Base-by-base conservation (phyloP, 1,284 basidiomycete genomes). In the Phylloboletellus chloephorus region DNA sequence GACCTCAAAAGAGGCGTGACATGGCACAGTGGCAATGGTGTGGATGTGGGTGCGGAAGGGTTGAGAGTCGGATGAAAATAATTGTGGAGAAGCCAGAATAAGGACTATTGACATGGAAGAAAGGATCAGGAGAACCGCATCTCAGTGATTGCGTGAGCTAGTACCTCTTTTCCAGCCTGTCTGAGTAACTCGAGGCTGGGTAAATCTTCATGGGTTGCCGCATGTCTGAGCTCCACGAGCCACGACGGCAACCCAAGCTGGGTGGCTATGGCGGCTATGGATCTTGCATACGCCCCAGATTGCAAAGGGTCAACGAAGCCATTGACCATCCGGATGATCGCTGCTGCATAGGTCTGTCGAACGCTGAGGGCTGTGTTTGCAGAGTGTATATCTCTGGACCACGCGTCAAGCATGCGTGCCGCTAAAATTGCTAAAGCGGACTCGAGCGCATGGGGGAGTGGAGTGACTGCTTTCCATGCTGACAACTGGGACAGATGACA, bases 241-340 rank as follows among this genome's bases (percentile, higher is more conserved):
- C 88, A 92, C 1, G 75, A 67, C 0, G 96, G 96, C 2, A 98
- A 69, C 0, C 85, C 86, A 17, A 98, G 76, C 48, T 92, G 83
- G 3, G 76, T 71, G 1, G 96, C 93, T 46, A 98, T 88, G 21
- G 84, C 79, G 0, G 87, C 81, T 53, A 98, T 97, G 1, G 93
- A 87, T 28, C 92, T 76, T 3, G 95, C 96, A 56, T 85, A 94
- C 30, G 72, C 71, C 22, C 92, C 90, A 3, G 82, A 77, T 58
- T 98, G 95, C 13, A 96, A 71, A 11, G 94, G 91, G 60, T 98
- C 95, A 5, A 97, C 95, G 31, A 96, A 73, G 2, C 89, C 88
- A 55, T 98, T 98, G 51, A 98, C 91, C 52, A 98, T 82, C 13
- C 93, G 73, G 48, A 94, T 85, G 57, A 95, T 72, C 0, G 88